Evolutionary conservation across 352 stramenopile species (phyloP).

Genomic region (Phytophthora pini): DNA sequence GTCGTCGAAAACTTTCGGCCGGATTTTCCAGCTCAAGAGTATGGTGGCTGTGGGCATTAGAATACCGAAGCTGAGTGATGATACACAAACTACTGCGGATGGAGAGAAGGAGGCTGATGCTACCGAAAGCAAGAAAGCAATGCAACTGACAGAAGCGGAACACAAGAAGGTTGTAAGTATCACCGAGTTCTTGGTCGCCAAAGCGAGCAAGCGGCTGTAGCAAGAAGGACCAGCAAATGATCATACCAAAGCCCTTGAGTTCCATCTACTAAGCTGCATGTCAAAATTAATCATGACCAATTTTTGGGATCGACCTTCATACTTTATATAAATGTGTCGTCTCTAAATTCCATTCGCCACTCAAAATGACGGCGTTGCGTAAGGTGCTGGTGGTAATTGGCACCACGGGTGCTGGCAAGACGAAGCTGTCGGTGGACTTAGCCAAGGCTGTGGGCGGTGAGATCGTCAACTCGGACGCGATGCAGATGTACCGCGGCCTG

Average conservation of each 20-base stretch:
- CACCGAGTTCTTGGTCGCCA: constrained; percentile 61
- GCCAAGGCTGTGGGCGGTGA: constrained; percentile 89
- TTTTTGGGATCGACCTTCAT: neutral
- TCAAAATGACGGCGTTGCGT: constrained; percentile 47
- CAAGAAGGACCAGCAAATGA: neutral
- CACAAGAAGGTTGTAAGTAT: constrained; percentile 63
- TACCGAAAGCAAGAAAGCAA: constrained; percentile 1
- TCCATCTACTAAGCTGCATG: neutral
- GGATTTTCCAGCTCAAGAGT: constrained; percentile 63
- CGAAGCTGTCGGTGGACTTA: constrained; percentile 93
- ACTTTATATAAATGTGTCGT: constrained; percentile 5
- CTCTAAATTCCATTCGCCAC: constrained; percentile 4
- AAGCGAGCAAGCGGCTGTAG: constrained; percentile 60
- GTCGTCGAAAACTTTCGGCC: constrained; percentile 71
- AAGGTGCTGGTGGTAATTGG: constrained; percentile 91
- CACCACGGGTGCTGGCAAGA: constrained; percentile 93
- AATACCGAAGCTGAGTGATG: constrained; percentile 7
- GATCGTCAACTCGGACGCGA: constrained; percentile 93
- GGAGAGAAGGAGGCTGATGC: neutral
- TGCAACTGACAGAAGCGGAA: constrained; percentile 32
- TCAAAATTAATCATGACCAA: neutral
- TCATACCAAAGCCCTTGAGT: too few relatives aligned
- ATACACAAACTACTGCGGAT: neutral
- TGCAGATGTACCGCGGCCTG: constrained; percentile 92
- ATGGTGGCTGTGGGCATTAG: constrained; percentile 61